A percentile compares a stretch with the other conserved stretches of the same genome.
phyloP scores from a whole-genome alignment of 2,329 filamentous ascomycete genomes.

The Epichloe gansuensis region DNA sequence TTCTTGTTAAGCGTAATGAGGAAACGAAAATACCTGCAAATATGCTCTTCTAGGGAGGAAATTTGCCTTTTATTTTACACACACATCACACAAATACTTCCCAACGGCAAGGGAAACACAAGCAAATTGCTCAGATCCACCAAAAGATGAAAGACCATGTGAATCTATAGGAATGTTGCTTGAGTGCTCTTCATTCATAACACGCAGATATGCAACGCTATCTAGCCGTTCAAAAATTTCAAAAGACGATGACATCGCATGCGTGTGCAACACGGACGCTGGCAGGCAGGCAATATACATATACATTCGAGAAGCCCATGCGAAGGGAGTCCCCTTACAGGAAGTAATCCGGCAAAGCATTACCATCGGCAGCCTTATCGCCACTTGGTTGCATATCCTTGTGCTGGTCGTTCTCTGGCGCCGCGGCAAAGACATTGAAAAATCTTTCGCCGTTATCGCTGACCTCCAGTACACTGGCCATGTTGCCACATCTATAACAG shows the following conservation, averaged over 20 bases:
- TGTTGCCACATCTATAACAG: conserved; percentile 90
- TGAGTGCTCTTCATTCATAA: not conserved
- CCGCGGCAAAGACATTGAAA: conserved; percentile 96
- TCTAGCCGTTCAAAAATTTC: not conserved
- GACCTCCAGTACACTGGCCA: conserved; percentile 94
- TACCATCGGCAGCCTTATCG: conserved; percentile 57
- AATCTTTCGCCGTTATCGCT: conserved; percentile 85
- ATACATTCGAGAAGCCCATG: too few species aligned
- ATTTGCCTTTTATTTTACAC: not conserved
- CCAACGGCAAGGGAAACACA: not conserved
- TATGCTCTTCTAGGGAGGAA: not conserved
- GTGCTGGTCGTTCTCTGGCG: conserved; percentile 86
- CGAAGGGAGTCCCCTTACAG: conserved; percentile 30
- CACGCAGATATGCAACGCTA: not conserved
- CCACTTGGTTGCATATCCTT: conserved; percentile 70
- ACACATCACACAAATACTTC: not conserved
- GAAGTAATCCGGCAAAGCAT: conserved; percentile 58
- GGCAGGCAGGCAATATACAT: not conserved
- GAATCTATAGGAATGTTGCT: not conserved
- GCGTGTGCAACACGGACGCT: not conserved
- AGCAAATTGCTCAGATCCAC: not conserved
- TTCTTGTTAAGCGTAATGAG: conserved; percentile 10
- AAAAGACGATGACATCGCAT: not conserved
- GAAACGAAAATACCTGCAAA: conserved; percentile 11
- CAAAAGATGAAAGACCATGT: not conserved